Conservation (phyloP, 2,329 filamentous ascomycete species). For the Diaporthe nobilis region DNA sequence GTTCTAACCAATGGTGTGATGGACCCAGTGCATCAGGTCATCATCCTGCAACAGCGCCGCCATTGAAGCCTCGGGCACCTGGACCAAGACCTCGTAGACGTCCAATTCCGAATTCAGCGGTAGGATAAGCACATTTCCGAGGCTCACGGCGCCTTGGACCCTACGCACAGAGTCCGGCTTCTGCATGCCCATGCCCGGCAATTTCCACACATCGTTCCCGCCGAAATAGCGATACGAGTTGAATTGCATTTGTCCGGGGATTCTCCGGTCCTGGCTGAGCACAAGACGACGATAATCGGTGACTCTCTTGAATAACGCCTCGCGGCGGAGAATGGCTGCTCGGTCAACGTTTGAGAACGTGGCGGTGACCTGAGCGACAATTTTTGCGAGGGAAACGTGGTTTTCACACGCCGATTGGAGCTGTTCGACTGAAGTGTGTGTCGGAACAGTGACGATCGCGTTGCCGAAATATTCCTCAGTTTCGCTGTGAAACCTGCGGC, state of each 20-base stretch:
- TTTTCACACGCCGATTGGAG: neutral
- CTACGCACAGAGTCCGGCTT: neutral
- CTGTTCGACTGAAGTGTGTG: neutral
- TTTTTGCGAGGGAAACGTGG: neutral
- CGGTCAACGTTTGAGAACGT: neutral
- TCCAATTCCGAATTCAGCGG: neutral
- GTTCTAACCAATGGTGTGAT: neutral
- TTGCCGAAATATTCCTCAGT: conserved; percentile 13
- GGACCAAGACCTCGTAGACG: neutral
- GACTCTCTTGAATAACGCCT: neutral
- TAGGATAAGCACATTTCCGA: conserved; percentile 3
- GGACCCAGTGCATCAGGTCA: neutral
- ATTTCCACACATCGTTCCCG: neutral
- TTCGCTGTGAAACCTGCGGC: neutral
- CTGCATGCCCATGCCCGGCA: neutral
- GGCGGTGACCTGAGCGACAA: neutral
- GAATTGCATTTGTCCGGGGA: neutral
- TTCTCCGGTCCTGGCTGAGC: neutral
- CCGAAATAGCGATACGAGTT: neutral
- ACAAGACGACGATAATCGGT: conserved; percentile 5
- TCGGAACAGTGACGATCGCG: neutral
- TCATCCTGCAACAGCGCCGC: neutral
- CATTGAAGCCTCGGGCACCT: neutral
- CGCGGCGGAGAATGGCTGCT: neutral
- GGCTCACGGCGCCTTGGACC: neutral